Evolutionary conservation across 2,329 filamentous ascomycete species (phyloP).

Genomic region (Paracorniculantispora psalliotae): DNA sequence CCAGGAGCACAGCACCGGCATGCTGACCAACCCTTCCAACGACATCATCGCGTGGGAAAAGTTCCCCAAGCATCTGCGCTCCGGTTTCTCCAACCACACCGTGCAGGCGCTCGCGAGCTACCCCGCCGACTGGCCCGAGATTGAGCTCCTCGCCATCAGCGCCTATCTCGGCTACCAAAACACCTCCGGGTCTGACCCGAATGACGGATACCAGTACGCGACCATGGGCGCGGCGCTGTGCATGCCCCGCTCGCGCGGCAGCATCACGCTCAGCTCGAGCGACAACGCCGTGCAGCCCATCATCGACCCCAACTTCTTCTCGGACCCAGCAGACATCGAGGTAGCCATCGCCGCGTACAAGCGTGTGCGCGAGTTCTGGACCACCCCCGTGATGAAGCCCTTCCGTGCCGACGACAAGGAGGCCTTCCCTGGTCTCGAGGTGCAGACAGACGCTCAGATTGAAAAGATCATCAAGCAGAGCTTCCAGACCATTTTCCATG

Average conservation of each 20-base stretch:
- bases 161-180: constrained; percentile 20
- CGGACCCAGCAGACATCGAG: constrained; percentile 36
- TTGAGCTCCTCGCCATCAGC: constrained; percentile 9
- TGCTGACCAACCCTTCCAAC: constrained; percentile 6
- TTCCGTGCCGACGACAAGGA: constrained; percentile 14
- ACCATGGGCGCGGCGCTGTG: constrained; percentile 29
- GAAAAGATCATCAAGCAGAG: constrained; percentile 13
- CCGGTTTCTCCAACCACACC: neutral
- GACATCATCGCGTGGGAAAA: constrained; percentile 11
- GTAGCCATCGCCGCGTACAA: constrained; percentile 38
- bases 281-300: constrained; percentile 31
- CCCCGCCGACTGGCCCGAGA: constrained; percentile 13
- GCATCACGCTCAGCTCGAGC: constrained; percentile 30
- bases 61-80: neutral
- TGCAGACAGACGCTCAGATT: constrained; percentile 8
- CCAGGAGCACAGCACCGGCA: neutral
- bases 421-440: neutral
- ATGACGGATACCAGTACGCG: constrained; percentile 11
- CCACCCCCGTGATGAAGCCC: constrained; percentile 9
- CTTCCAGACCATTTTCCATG: neutral
- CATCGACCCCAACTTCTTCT: constrained; percentile 41
- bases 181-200: neutral
- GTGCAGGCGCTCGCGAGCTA: neutral
- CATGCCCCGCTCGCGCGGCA: constrained; percentile 33
- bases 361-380: constrained; percentile 33